Percentiles rank a stretch among this genome's conserved stretches.
phyloP scores from a whole-genome alignment of 306 rosid genomes.

The Trifolium dubium region DNA sequence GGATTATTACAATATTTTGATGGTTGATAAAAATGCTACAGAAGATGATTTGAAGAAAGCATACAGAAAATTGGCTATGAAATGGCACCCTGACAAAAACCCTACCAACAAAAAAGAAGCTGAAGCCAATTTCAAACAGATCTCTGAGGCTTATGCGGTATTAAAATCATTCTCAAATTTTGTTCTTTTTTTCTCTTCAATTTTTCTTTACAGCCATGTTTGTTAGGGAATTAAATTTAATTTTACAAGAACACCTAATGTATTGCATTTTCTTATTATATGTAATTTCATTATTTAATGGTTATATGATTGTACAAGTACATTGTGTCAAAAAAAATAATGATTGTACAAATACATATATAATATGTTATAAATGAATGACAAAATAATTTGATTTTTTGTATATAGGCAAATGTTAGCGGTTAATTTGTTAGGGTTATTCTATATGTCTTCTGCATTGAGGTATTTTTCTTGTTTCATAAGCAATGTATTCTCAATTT shows the following conservation, averaged over 20 bases:
- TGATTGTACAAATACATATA: constrained; percentile 1
- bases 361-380: background rate
- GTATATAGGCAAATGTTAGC: background rate
- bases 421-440: background rate
- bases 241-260: background rate
- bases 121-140: constrained; percentile 94
- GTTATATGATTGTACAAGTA: background rate
- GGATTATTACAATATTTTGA: constrained; percentile 84
- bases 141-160: constrained; percentile 96
- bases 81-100: constrained; percentile 99
- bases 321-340: too few species aligned
- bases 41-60: constrained; percentile 94
- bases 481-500: too few species aligned
- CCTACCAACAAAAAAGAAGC: constrained; percentile 85
- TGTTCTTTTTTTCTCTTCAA: background rate
- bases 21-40: constrained; percentile 71
- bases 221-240: constrained; percentile 11
- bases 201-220: too few species aligned
- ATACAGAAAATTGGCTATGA: constrained; percentile 88
- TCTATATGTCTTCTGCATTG: background rate
- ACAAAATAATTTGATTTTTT: background rate
- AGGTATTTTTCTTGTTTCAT: too few species aligned
- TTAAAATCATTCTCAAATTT: constrained; percentile 33
- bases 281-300: constrained; percentile 7
- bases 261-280: background rate